A percentile compares a stretch with the other conserved stretches of the same genome.
Evolutionary conservation across 768 basidiomycete genomes (phyloP).

Genomic region (Lactarius hengduanensis): DNA sequence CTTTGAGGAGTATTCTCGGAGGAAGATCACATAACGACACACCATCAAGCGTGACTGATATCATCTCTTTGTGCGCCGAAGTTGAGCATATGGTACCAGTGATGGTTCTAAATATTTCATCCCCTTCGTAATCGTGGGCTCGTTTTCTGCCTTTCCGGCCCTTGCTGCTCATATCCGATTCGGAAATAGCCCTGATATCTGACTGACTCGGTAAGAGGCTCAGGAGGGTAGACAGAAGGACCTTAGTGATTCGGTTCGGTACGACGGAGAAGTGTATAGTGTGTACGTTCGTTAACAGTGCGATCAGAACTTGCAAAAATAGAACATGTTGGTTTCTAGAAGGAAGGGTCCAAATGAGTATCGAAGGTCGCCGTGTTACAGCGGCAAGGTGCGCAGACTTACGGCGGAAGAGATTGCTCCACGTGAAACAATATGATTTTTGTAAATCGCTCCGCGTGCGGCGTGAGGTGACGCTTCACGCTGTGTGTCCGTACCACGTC

Average conservation of each 20-base stretch:
- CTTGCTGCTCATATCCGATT: slow-evolving; percentile 32
- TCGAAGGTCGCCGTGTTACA: neutral
- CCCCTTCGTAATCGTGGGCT: slow-evolving; percentile 68
- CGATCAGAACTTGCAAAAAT: slow-evolving; percentile 21
- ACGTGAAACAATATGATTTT: slow-evolving; percentile 56
- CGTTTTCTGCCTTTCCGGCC: slow-evolving; percentile 66
- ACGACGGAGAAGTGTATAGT: slow-evolving; percentile 17
- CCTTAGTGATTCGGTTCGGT: slow-evolving; percentile 26
- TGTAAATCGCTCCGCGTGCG: slow-evolving; percentile 54
- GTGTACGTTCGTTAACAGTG: slow-evolving; percentile 21
- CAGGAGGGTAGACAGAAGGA: slow-evolving; percentile 24
- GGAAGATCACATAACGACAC: slow-evolving; percentile 29
- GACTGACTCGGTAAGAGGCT: slow-evolving; percentile 31
- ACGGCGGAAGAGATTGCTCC: slow-evolving; percentile 55
- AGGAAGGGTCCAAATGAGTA: slow-evolving; percentile 17
- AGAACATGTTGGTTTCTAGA: slow-evolving; percentile 19
- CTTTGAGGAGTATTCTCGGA: neutral
- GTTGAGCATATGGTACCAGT: slow-evolving; percentile 50
- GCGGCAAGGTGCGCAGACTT: slow-evolving; percentile 31
- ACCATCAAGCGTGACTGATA: slow-evolving; percentile 63
- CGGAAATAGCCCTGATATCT: slow-evolving; percentile 34
- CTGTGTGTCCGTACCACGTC: slow-evolving; percentile 38
- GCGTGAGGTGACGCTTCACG: slow-evolving; percentile 50
- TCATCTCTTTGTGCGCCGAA: slow-evolving; percentile 47
- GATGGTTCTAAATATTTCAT: slow-evolving; percentile 60